Conservation (phyloP, 164 flowering plant genomes). For the Amborella trichopoda region DNA sequence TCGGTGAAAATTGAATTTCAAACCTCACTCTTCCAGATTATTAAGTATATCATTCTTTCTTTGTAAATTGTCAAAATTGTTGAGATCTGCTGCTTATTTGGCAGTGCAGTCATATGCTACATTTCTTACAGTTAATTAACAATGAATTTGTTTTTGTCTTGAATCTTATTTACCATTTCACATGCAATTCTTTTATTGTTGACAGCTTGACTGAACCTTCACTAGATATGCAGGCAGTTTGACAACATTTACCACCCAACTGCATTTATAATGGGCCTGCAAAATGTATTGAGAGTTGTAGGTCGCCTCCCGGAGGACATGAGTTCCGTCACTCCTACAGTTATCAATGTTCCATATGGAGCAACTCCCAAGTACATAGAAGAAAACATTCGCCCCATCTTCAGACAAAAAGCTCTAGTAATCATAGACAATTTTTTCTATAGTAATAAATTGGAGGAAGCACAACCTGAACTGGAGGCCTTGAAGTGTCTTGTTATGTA, state of each 20-base stretch:
- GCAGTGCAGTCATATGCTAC: no score
- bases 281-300: background rate
- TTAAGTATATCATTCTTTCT: no score
- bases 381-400: background rate
- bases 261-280: conserved; percentile 1
- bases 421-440: background rate
- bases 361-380: background rate
- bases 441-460: background rate
- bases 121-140: no score
- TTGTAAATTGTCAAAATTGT: no score
- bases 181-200: no score
- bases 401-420: background rate
- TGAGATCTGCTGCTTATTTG: no score
- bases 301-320: conserved; percentile 1
- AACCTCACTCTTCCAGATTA: no score
- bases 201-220: background rate
- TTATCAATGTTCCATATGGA: background rate
- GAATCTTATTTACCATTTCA: no score
- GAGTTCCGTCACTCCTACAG: conserved; percentile 2
- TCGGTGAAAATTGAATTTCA: no score
- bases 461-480: conserved; percentile 2
- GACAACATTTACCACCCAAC: background rate
- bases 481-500: conserved; percentile 1
- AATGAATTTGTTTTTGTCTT: no score
- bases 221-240: background rate